Conservation (phyloP, 2,329 filamentous ascomycete species). For the Venturia aucupariae region DNA sequence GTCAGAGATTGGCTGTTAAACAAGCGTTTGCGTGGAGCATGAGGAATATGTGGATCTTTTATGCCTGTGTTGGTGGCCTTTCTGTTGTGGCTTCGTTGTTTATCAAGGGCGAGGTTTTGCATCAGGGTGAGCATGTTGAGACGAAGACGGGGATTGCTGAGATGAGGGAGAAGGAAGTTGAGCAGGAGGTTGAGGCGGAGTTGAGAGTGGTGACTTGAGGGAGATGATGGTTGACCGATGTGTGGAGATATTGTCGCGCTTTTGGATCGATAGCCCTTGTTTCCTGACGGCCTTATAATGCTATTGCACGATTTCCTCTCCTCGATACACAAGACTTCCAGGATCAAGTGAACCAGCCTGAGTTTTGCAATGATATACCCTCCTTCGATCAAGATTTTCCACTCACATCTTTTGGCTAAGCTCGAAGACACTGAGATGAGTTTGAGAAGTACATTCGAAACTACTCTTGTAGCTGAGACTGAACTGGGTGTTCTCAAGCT, state of each 20-base stretch:
- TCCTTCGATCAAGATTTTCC: too few relatives aligned
- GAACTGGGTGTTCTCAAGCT: too few relatives aligned
- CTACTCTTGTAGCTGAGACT: not conserved
- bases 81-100: conserved; percentile 32
- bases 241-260: not conserved
- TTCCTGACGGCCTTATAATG: too few relatives aligned
- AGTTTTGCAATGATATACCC: too few relatives aligned
- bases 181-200: not conserved
- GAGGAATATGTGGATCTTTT: conserved; percentile 42
- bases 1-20: conserved; percentile 34
- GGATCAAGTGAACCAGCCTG: too few relatives aligned
- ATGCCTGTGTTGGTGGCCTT: conserved; percentile 31
- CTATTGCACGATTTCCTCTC: not conserved
- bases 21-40: conserved; percentile 35
- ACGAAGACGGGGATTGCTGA: conserved; percentile 39
- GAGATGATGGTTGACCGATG: not conserved
- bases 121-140: conserved; percentile 37
- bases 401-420: too few relatives aligned
- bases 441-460: not conserved
- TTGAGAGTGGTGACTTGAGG: not conserved
- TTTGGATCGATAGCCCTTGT: too few relatives aligned
- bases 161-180: not conserved
- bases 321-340: too few relatives aligned
- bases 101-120: conserved; percentile 33
- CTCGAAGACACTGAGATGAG: too few relatives aligned